Percentiles rank a stretch among this genome's conserved stretches.
Evolutionary conservation across 495 filamentous ascomycete genomes (phyloP).

Genomic region (Trichoderma asperelloides): DNA sequence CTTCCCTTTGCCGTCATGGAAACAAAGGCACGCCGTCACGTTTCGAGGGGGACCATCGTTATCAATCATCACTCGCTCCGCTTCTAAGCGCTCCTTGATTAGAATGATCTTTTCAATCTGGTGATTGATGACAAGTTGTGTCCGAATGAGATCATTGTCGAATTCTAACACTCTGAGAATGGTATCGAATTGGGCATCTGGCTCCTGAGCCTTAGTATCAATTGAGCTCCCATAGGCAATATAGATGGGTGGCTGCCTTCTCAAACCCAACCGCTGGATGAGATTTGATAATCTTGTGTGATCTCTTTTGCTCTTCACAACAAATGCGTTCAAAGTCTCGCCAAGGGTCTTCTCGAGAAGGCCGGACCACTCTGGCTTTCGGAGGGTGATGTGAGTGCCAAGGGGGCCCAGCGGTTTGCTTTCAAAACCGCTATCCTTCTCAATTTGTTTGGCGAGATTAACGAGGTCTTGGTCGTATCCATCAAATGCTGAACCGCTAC

Average conservation of each 20-base stretch:
- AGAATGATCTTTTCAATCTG: conserved; percentile 77
- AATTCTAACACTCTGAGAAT: conserved; percentile 73
- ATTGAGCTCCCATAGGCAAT: conserved; percentile 55
- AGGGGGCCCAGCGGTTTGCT: conserved; percentile 76
- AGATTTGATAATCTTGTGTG: conserved; percentile 49
- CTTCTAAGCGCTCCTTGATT: conserved; percentile 56
- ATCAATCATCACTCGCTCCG: conserved; percentile 59
- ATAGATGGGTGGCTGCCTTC: conserved; percentile 47
- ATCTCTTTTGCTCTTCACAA: conserved; percentile 69
- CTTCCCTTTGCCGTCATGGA: conserved; percentile 40
- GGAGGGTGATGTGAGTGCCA: conserved; percentile 62
- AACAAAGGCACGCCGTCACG: conserved; percentile 60
- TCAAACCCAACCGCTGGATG: conserved; percentile 49
- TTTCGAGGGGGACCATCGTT: conserved; percentile 48
- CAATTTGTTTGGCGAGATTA: conserved; percentile 55
- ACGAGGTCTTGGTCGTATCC: conserved; percentile 57
- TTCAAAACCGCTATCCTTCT: conserved; percentile 54
- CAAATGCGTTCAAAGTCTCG: conserved; percentile 55
- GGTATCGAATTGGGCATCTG: conserved; percentile 62
- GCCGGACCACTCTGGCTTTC: conserved; percentile 75
- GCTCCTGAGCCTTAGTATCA: conserved; percentile 59
- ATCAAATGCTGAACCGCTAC: conserved; percentile 21
- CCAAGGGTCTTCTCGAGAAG: conserved; percentile 71
- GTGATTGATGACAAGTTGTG: conserved; percentile 75
- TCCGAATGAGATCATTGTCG: conserved; percentile 65